Conservation (phyloP, 352 stramenopile species). For the Phytopythium ostracodes region DNA sequence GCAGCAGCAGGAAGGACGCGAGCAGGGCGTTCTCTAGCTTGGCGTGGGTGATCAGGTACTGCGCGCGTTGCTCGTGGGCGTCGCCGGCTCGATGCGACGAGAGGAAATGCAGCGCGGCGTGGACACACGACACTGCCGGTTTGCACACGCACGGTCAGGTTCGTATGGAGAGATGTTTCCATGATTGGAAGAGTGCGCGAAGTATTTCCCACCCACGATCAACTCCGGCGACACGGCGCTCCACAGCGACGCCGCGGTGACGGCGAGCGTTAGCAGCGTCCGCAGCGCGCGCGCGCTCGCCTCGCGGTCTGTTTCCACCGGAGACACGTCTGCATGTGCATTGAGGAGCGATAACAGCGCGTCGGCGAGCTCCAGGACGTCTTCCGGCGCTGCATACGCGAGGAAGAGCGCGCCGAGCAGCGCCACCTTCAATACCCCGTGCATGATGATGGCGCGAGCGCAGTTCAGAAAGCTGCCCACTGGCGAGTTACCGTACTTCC, state of each 20-base stretch:
- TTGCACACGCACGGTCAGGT: neutral
- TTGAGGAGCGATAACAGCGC: neutral
- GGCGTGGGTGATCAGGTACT: constrained; percentile 2
- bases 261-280: constrained; percentile 15
- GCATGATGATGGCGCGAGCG: neutral
- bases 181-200: no score
- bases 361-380: neutral
- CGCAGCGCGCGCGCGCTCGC: constrained; percentile 2
- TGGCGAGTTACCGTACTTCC: no score
- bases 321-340: neutral
- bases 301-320: neutral
- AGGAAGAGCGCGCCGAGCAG: neutral
- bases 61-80: neutral
- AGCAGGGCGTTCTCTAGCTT: constrained; percentile 26
- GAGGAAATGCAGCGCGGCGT: constrained; percentile 18
- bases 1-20: constrained; percentile 26
- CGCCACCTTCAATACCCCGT: neutral
- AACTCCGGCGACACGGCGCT: constrained; percentile 11
- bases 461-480: neutral
- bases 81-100: neutral
- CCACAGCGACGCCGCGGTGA: constrained; percentile 11
- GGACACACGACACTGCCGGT: constrained; percentile 7
- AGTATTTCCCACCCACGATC: constrained; percentile 8
- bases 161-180: no score
- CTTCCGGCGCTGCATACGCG: neutral